Percentiles rank a stretch among this genome's conserved stretches.
phyloP scores from a whole-genome alignment of 179 eudicot genomes.

The Corrigiola litoralis region DNA sequence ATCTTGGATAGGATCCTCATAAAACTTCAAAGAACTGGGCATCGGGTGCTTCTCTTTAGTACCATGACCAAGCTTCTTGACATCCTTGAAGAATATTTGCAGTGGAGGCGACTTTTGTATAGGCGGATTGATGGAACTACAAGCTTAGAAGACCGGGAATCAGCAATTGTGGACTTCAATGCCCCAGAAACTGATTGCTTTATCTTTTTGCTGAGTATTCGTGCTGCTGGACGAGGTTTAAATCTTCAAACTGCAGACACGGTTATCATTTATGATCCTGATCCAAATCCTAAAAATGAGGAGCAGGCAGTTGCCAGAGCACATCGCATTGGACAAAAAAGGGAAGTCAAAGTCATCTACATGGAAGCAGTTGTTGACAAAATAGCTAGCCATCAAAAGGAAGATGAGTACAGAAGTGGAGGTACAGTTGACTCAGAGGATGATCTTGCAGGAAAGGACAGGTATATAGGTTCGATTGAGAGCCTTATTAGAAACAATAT shows the following conservation, averaged over 20 bases:
- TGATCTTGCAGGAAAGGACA: conserved; percentile 95
- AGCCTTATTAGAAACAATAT: conserved; percentile 92
- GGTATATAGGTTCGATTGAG: conserved; percentile 93
- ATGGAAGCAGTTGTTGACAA: conserved; percentile 99
- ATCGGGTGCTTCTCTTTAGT: conserved; percentile 94
- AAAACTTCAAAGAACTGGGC: conserved; percentile 97
- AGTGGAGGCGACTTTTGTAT: conserved; percentile 89
- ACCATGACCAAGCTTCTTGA: conserved; percentile 98
- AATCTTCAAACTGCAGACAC: conserved; percentile 98
- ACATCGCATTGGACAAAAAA: conserved; percentile 95
- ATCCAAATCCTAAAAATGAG: conserved; percentile 98
- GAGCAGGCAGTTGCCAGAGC: conserved; percentile 99
- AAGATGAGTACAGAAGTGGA: conserved; percentile 77
- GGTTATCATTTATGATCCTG: conserved; percentile 95
- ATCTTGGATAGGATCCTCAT: conserved; percentile 81
- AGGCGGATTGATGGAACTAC: conserved; percentile 96
- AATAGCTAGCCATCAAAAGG: conserved; percentile 80
- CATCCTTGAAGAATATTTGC: conserved; percentile 88
- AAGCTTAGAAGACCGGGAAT: conserved; percentile 94
- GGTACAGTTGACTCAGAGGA: conserved; percentile 84
- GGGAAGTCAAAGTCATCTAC: conserved; percentile 96
- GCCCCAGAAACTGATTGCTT: conserved; percentile 74
- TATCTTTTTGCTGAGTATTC: conserved; percentile 94
- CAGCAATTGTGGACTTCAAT: conserved; percentile 92
- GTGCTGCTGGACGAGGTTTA: conserved; percentile 97